Evolutionary conservation across 345 rosid species (phyloP).

Genomic region (Luvunga scandens): DNA sequence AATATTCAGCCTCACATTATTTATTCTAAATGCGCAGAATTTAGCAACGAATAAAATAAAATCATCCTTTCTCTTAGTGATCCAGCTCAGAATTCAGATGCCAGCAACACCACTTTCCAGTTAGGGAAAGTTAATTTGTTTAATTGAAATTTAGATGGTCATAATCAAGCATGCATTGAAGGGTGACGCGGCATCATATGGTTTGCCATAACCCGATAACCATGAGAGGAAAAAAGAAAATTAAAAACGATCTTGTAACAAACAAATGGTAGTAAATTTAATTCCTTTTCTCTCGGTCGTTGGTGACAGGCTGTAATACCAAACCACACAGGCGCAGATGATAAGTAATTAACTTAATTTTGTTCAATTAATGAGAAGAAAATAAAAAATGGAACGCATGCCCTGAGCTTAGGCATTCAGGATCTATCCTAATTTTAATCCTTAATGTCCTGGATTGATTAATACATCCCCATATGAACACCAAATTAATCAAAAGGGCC

Average conservation of each 20-base stretch:
- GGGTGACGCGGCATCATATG: neutral
- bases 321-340: neutral
- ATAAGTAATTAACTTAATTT: neutral
- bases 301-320: conserved; percentile 18
- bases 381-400: neutral
- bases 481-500: neutral
- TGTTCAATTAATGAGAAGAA: neutral
- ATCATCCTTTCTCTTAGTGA: neutral
- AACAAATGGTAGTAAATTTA: neutral
- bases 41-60: neutral
- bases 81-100: conserved; percentile 7
- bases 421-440: neutral
- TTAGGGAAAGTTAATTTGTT: conserved; percentile 1
- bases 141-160: neutral
- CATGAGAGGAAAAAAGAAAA: neutral
- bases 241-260: neutral
- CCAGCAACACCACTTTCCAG: neutral
- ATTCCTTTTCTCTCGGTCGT: neutral
- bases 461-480: conserved; percentile 1
- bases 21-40: neutral
- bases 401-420: conserved; percentile 3
- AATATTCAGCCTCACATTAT: neutral
- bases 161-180: conserved; percentile 9
- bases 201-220: neutral
- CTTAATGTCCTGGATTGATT: neutral